Conservation (phyloP, 1,284 basidiomycete species). For the Malassezia restricta region DNA sequence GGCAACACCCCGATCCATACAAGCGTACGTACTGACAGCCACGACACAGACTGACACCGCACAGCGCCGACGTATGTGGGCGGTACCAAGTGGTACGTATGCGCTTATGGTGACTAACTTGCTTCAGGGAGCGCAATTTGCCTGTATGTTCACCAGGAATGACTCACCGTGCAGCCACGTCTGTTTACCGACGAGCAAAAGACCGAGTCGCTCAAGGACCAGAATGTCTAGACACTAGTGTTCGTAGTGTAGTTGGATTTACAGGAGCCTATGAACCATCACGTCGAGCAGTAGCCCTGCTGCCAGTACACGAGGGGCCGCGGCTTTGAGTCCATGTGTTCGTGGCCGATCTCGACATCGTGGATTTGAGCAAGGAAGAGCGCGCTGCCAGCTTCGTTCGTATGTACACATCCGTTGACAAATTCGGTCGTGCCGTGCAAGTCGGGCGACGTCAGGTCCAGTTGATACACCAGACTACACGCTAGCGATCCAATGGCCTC, state of each 20-base stretch:
- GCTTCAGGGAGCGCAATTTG: slow-evolving; percentile 26
- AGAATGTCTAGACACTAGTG: slow-evolving; percentile 9
- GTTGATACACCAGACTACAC: slow-evolving; percentile 15
- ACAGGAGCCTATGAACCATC: no score
- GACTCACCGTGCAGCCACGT: slow-evolving; percentile 22
- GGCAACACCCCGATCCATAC: slow-evolving; percentile 78
- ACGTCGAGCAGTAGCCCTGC: slow-evolving; percentile 4
- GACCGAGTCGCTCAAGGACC: slow-evolving; percentile 37
- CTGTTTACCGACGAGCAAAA: slow-evolving; percentile 43
- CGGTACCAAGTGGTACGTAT: slow-evolving; percentile 42
- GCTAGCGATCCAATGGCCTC: slow-evolving; percentile 16
- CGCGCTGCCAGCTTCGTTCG: slow-evolving; percentile 4
- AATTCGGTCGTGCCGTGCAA: slow-evolving; percentile 9
- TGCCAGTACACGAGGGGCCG: slow-evolving; percentile 13
- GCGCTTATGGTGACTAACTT: not conserved
- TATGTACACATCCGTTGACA: not conserved
- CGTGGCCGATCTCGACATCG: slow-evolving; percentile 5
- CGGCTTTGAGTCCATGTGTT: not conserved
- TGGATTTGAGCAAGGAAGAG: slow-evolving; percentile 15
- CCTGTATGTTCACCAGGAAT: slow-evolving; percentile 15
- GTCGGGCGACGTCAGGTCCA: slow-evolving; percentile 15
- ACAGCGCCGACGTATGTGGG: slow-evolving; percentile 42
- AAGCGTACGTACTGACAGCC: slow-evolving; percentile 56
- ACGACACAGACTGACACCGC: not conserved
- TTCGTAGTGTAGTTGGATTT: no score